A percentile compares a stretch with the other conserved stretches of the same genome.
Evolutionary conservation across 768 basidiomycete genomes (phyloP).

Genomic region (Lactifluus pinguis): DNA sequence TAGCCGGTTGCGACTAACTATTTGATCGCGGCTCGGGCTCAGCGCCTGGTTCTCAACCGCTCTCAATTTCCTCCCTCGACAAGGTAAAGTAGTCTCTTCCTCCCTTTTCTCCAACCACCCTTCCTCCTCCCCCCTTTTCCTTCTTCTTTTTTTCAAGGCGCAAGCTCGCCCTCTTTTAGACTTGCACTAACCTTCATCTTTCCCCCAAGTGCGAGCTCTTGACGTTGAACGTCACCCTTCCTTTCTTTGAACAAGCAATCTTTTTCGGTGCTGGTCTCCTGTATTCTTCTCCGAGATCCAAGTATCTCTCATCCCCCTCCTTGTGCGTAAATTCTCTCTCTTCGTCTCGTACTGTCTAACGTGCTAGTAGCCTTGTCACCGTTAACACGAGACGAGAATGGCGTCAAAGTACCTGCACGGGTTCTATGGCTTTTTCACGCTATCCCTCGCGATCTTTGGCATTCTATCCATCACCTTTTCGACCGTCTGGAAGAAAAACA

Average conservation of each 20-base stretch:
- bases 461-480: constrained; percentile 56
- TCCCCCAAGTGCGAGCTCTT: constrained; percentile 18
- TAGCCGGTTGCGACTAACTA: constrained; percentile 3
- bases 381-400: neutral
- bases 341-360: neutral
- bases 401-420: constrained; percentile 60
- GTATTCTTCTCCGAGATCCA: neutral
- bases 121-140: constrained; percentile 23
- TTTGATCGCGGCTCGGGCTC: neutral
- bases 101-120: constrained; percentile 7
- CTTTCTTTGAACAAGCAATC: neutral
- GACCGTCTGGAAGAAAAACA: constrained; percentile 57
- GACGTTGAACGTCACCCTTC: constrained; percentile 16
- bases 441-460: constrained; percentile 64
- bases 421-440: constrained; percentile 64
- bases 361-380: neutral
- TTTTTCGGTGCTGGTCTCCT: constrained; percentile 10
- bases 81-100: constrained; percentile 6
- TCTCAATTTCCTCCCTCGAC: neutral
- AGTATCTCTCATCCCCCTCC: neutral
- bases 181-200: constrained; percentile 27
- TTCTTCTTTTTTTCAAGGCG: constrained; percentile 22
- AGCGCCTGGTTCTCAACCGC: no score
- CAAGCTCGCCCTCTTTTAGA: constrained; percentile 2
- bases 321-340: neutral